Base-by-base conservation (phyloP, 1,139 yeast genomes). In the Meyerozyma sp. region DNA sequence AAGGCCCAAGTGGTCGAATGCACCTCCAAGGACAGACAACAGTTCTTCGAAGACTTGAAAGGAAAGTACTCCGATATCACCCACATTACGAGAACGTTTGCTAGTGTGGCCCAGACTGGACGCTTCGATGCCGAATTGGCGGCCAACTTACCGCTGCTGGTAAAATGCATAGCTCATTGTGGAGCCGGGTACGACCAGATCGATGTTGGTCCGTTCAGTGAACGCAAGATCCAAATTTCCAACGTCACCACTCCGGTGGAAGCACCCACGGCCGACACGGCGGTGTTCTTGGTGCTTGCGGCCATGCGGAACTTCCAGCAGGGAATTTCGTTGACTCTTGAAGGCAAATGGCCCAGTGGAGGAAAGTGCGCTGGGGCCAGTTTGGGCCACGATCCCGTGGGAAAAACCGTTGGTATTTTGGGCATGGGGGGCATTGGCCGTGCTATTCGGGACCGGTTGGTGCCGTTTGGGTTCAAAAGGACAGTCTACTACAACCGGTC, bases 161-260 rank as follows among this genome's bases (percentile, higher is more conserved):
- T 91, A 26, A 78, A 79, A 54, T 75, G 81, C 11, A 71, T 93
- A 18, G 73, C 86, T 53, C 95, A 89, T 63, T 75, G 79, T 54
- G 97, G 98, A 44, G 98, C 98, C 1, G 98, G 98, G 5, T 93
- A 93, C 62, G 98, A 93, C 59, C 91, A 84, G 61, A 70, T 84
- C 39, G 89, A 84, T 54, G 78, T 81, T 2, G 68, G 65, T 20
- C 73, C 79, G 14, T 72, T 77, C 52, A 67, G 75, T 11, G 65
- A 62, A 14, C 63, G 68, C 36, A 74, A 75, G 26, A 82, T 87
- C 44, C 89, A 83, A 62, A 68, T 86, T 9, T 79, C 91, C 8
- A 84, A 87, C 58, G 84, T 83, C 7, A 91, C 94, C 4, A 72
- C 70, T 4, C 70, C 85, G 4, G 94, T 86, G 14, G 90, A 85